These are phyloP conservation scores for Tricholoma saponaceum DNA, from an alignment of 768 basidiomycete genomes.

Conservation along the genomic window DNA sequence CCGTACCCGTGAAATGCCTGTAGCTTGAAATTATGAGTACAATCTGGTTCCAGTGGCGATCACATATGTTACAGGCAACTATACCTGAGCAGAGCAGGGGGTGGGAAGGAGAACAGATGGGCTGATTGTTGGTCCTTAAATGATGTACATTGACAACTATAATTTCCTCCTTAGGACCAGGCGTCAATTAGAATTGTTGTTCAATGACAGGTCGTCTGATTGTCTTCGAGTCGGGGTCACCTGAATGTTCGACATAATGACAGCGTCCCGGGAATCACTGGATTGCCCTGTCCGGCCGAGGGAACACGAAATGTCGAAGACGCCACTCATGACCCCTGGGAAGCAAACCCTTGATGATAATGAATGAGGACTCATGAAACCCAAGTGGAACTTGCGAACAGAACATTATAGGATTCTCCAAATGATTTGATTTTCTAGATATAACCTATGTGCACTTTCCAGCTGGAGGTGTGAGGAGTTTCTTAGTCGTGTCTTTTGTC, in stretches of 20 bases:
- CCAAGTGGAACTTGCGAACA: neutral
- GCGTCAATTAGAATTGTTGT: neutral
- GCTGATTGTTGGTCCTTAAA: no score
- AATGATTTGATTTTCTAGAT: neutral
- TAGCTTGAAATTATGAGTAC: no score
- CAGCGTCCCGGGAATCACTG: neutral
- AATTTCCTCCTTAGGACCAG: neutral
- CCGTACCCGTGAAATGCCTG: no score
- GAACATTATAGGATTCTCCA: neutral
- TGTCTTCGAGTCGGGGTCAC: neutral
- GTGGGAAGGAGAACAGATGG: neutral
- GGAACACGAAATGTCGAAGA: neutral
- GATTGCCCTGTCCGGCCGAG: neutral
- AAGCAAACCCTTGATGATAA: neutral
- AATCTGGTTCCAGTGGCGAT: neutral
- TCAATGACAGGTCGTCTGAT: neutral
- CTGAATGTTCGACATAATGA: neutral
- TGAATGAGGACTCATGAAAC: neutral
- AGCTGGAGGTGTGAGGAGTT: neutral
- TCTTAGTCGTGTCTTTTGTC: no score
- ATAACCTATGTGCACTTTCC: neutral
- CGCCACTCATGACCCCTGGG: neutral
- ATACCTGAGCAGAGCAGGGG: neutral
- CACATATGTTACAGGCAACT: neutral
- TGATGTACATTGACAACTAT: neutral